These are phyloP conservation scores for Phaseolus lunatus DNA, from an alignment of 306 rosid genomes.

Conservation along the genomic window DNA sequence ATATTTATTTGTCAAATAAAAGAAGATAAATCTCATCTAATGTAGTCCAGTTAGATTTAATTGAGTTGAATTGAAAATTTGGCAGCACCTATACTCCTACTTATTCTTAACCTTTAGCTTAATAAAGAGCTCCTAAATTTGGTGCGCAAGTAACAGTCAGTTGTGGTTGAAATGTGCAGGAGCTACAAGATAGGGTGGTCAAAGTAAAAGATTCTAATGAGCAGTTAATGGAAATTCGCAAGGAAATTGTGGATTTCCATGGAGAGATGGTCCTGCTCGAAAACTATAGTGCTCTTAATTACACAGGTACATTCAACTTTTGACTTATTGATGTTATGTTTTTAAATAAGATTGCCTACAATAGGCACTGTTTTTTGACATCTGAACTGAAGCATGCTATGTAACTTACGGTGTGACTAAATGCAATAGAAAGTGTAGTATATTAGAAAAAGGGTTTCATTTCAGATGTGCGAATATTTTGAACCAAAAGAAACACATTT, in stretches of 20 bases:
- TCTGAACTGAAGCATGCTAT: neutral
- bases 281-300: conserved; percentile 91
- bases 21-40: too few species aligned
- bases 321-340: neutral
- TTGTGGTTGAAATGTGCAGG: conserved; percentile 61
- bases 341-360: neutral
- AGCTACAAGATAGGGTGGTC: conserved; percentile 84
- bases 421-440: neutral
- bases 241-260: conserved; percentile 92
- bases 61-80: too few species aligned
- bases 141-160: neutral
- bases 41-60: too few species aligned
- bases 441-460: neutral
- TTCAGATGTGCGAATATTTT: neutral
- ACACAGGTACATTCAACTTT: conserved; percentile 66
- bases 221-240: conserved; percentile 73
- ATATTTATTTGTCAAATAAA: too few species aligned
- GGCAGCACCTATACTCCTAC: too few species aligned
- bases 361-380: neutral
- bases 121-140: too few species aligned
- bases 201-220: conserved; percentile 67
- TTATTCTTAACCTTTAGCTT: too few species aligned
- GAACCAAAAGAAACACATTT: neutral
- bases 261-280: conserved; percentile 95
- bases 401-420: neutral